These are phyloP conservation scores for Phaeoacremonium minimum DNA, from an alignment of 2,329 filamentous ascomycete genomes.

Conservation along the genomic window DNA sequence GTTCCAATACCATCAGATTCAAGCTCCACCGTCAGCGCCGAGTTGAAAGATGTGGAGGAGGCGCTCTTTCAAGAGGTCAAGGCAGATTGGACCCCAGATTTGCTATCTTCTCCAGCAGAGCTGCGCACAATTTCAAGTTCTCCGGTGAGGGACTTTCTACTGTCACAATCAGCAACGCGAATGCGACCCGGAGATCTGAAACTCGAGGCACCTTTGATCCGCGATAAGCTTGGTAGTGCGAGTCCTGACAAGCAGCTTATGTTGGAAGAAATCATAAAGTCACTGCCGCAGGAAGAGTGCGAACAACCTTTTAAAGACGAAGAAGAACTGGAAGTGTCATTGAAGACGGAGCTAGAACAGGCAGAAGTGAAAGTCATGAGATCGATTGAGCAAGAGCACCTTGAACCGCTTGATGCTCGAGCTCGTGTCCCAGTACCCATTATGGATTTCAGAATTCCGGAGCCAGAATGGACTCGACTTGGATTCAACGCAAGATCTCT, in stretches of 20 bases:
- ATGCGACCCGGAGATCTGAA: constrained; percentile 11
- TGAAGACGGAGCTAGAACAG: constrained; percentile 6
- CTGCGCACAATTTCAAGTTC: constrained; percentile 3
- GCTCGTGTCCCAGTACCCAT: constrained; percentile 19
- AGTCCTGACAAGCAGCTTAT: too few relatives aligned
- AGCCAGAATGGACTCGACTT: constrained; percentile 16
- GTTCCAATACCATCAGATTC: constrained; percentile 14
- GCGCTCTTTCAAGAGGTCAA: constrained; percentile 13
- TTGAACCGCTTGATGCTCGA: constrained; percentile 18
- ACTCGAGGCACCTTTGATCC: constrained; percentile 16
- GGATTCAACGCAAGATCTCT: constrained; percentile 10
- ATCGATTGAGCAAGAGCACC: constrained; percentile 19
- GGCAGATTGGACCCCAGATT: constrained; percentile 13
- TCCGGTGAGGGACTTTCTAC: constrained; percentile 7
- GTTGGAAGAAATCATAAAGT: background rate
- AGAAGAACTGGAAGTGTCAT: constrained; percentile 8
- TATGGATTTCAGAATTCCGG: constrained; percentile 19
- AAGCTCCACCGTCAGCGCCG: constrained; percentile 13
- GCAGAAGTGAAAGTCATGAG: constrained; percentile 12
- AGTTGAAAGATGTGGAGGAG: constrained; percentile 15
- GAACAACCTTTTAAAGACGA: constrained; percentile 9
- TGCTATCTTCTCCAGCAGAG: constrained; percentile 2
- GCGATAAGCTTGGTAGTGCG: too few relatives aligned
- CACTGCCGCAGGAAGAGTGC: too few relatives aligned
- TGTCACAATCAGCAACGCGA: background rate